Evolutionary conservation across 176 grass and related monocot species (phyloP), one percentile per base, ranked within the genome.

Genomic region (Phoenix dactylifera): DNA sequence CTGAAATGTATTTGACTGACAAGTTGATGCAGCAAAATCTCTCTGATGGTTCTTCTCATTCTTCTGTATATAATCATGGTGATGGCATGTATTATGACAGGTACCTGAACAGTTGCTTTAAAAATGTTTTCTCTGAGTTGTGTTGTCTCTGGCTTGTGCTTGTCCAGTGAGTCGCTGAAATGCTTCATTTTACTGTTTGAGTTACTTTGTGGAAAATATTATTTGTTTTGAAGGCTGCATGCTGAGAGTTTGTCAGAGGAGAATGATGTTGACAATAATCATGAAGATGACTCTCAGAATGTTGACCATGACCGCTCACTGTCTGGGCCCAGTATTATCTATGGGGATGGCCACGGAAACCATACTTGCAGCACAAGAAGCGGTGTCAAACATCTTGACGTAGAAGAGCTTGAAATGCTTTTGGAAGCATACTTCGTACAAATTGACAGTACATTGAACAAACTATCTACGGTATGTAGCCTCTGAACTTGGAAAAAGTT

Each of bases 351-450:
- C 57, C 69, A 72, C 16, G 57, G 49, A 72, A 62, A 49, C 22
- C 57, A 25, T 54, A 72, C 58, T n/a, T 62, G 22, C 18, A 72
- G 69, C 50, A 72, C 25, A 20, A 72, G 58, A 62, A 72, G 69
- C 51, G 23, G 69, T 49, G 62, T 25, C 69, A 72, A 72, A 59
- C 69, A 72, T 17, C 58, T 54, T 3, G 49, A 81, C 22, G 71
- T 83, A 32, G 71, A 92, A 60, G 83, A 87, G 64, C 69, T 87
- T 29, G 88, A 92, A 74, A 92, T 62, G 64, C 75, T 92, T 1
- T 79, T 92, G 22, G 83, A 92, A 49, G 70, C 88, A 15, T 92
- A 84, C 68, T 87, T 92, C 59, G 74, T 92, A 58, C 83, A 92
- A 78, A 74, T 68, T 51, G 76, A 87, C 22, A 73, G 88, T 62